phyloP scores from a whole-genome alignment of 345 rosid genomes.

The Orychophragmus violaceus region DNA sequence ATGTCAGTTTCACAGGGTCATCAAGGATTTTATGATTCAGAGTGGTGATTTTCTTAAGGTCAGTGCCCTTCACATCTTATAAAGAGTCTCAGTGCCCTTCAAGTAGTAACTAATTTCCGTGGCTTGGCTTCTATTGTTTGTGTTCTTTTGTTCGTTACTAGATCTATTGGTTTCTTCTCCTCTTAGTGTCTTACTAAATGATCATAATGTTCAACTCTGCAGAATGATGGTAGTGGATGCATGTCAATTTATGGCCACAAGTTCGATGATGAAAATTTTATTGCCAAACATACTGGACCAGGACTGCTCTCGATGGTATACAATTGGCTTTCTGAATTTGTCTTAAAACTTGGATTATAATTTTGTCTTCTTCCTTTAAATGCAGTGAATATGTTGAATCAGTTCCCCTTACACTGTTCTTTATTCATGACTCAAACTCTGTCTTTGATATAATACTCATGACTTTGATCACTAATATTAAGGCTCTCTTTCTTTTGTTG shows the following conservation, averaged over 20 bases:
- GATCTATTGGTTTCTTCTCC: not conserved
- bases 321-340: not conserved
- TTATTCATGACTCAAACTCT: not conserved
- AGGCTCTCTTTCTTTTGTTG: slow-evolving; percentile 3
- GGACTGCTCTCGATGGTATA: slow-evolving; percentile 91
- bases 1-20: slow-evolving; percentile 89
- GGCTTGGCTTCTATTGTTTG: not conserved
- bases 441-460: not conserved
- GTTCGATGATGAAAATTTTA: slow-evolving; percentile 85
- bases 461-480: not conserved
- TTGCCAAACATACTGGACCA: slow-evolving; percentile 92
- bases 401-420: not conserved
- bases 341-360: not conserved
- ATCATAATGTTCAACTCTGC: slow-evolving; percentile 15
- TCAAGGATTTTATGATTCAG: slow-evolving; percentile 96
- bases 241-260: slow-evolving; percentile 79
- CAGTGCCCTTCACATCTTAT: too few species aligned
- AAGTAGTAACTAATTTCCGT: too few species aligned
- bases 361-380: not conserved
- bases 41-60: slow-evolving; percentile 96
- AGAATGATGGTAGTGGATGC: slow-evolving; percentile 99
- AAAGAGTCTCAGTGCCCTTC: too few species aligned
- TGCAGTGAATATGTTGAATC: not conserved
- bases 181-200: not conserved
- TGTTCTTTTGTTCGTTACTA: not conserved